Evolutionary conservation across 805 yeast genomes (phyloP), one percentile per base, ranked within the genome.

Genomic region (Wickerhamiella azymoides): DNA sequence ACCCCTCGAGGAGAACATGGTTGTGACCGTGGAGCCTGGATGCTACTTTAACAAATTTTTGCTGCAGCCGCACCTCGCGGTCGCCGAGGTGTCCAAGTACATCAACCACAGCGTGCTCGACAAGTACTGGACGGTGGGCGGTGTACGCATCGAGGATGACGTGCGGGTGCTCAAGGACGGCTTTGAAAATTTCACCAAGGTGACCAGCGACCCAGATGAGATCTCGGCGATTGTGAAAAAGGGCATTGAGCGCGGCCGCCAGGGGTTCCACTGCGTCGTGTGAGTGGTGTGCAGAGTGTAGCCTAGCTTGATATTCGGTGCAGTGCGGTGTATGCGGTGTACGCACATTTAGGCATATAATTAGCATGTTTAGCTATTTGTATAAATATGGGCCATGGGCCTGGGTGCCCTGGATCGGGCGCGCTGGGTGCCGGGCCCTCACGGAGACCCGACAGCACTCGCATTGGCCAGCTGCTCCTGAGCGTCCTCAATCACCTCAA

Each of bases 61-160:
- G 57, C 67, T 92, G 40, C 76, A 80, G 43, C 77, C 80, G 27
- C 73, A 74, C 9, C 50, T 51, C 11, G 56, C 59, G 3, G 55
- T 59, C 13, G 62, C 63, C 37, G 62, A 63, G 40, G 74, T 74
- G 54, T 51, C 63, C 30, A 75, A 74, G 55, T 82, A 66, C 61
- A 79, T 89, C 47, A 70, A 85, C 56, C 60, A 63, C 51, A 77
- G 74, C 0, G 77, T 81, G 6, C 67, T 89, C 50, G 77, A 83
- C 47, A 78, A 75, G 56, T 89, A 86, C 63, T 75, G 81, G 80
- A 74, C 80, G 53, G 76, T 92, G 47, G 98, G 98, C n/a, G 98
- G 98, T 39, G 96, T 89, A 5, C 76, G 98, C 62, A 85, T 89
- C 47, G 98, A 89, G 63, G 98, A 89, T 60, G 96, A 89, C 58